Conservation (phyloP, 106 monocot species). For the Acorus gramineus region DNA sequence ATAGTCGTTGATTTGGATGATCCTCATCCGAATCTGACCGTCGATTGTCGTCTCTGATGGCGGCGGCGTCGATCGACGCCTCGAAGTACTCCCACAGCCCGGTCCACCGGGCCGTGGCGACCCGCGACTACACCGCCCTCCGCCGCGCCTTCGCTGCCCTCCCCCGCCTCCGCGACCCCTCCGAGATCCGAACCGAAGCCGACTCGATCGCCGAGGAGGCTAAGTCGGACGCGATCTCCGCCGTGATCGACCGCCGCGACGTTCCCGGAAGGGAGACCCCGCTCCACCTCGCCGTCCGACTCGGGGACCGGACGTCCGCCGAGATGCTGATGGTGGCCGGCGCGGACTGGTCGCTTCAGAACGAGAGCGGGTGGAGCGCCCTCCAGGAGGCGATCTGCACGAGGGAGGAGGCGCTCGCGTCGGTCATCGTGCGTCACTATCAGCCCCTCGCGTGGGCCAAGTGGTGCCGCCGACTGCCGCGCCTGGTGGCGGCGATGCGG, state of each 20-base stretch:
- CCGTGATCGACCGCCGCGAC: constrained; percentile 65
- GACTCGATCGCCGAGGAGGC: constrained; percentile 62
- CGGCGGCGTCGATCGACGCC: constrained; percentile 19
- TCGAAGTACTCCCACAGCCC: constrained; percentile 68
- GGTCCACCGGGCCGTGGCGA: constrained; percentile 50
- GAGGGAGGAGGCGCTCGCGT: constrained; percentile 56
- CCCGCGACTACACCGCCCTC: constrained; percentile 42
- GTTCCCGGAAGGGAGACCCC: constrained; percentile 75
- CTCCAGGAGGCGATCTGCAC: constrained; percentile 80
- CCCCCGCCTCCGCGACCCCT: constrained; percentile 38
- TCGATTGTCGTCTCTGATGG: too few relatives aligned
- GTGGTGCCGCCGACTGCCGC: constrained; percentile 81
- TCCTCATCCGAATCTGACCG: too few relatives aligned
- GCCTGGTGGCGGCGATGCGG: constrained; percentile 54
- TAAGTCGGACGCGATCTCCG: constrained; percentile 57
- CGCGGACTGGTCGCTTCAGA: constrained; percentile 88
- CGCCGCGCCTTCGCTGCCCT: constrained; percentile 31
- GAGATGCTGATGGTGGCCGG: constrained; percentile 84
- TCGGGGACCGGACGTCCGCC: constrained; percentile 37
- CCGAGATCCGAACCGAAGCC: constrained; percentile 49
- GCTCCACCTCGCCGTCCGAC: constrained; percentile 64
- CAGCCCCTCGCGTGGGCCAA: constrained; percentile 87
- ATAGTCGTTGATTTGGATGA: too few relatives aligned
- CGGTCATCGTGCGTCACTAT: constrained; percentile 67
- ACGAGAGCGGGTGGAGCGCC: constrained; percentile 85